Evolutionary conservation across 352 stramenopile species (phyloP), one percentile per base, ranked within the genome.

Genomic region (Thalassiosira hispida): DNA sequence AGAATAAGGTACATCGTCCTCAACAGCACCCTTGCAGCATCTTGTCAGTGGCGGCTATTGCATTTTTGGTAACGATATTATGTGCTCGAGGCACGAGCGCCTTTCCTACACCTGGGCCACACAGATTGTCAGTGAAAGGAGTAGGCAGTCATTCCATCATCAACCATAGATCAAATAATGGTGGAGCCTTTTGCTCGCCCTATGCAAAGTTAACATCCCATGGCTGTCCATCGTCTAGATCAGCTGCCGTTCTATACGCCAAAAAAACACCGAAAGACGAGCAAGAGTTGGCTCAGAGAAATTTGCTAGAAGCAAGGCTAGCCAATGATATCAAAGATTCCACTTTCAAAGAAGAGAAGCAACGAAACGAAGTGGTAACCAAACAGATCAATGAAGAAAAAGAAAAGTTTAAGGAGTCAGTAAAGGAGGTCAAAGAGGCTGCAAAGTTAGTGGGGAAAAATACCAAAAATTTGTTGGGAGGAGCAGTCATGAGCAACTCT

Each of bases 361-460:
- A 72, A 16, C 46, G 61, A 35, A 64, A 73, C 33, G 55, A 79
- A 62, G 62, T 60, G 9, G 60, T 79, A 16, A 52, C 57, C 20
- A 70, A 77, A 33, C 62, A 73, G 49, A 79, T 79, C 23, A 55
- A 67, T 25, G 31, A 81, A 55, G 74, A 81, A 29, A 82, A 80
- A 49, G 79, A 80, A 57, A 65, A 86, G 18, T 49, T 86, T 35
- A 38, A 83, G 51, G 67, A 22, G n/a, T 73, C 79, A 16, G 79
- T 86, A 2, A 67, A 83, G 33, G 79, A 83, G 68, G 79, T 86
- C 6, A 79, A 83, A 46, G 73, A 86, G 22, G 79, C 73, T 23
- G 73, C 46, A 11, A 40, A 60, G 44, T 61, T 57, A 47, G 44
- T 79, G 4, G 62, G 49, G 23, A 31, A 78, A 60, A 79, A 66